Evolutionary conservation across 2,329 filamentous ascomycete genomes (phyloP), one percentile per base, ranked within the genome.

Genomic region (Cercospora sesami): DNA sequence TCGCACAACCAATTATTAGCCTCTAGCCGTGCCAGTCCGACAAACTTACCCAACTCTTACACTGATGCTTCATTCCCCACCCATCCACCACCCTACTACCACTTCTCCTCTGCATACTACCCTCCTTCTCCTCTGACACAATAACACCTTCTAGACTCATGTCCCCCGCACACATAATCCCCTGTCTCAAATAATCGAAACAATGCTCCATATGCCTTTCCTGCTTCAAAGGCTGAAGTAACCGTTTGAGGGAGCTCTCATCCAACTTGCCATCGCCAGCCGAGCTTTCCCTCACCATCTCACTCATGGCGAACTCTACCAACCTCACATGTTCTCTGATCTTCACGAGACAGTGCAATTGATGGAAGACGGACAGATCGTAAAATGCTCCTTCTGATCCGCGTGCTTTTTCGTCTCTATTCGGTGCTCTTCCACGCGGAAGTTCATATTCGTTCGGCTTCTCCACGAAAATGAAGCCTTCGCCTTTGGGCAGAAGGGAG

Each of bases 321-420:
- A 66, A 30, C 1, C 95, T 98, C 78, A 86, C 96, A 75, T 91
- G 93, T n/a, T 69, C 74, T 5, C 78, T 73, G 33, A 79, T 73
- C 53, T 76, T 73, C 10, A 67, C 63, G 1, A 79, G 73, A 62
- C 78, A 79, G 64, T 79, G 77, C 33, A 79, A 64, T 63, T 79
- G 76, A 65, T 79, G 78, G 71, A 77, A 79, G 39, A 79, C 58
- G 6, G 76, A 74, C 55, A 76, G 73, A 60, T 75, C 75, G 71
- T 78, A 79, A 61, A 79, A 69, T 30, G 73, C 73, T 23, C 68
- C 60, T 9, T 65, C 21, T 51, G 45, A n/a, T n/a, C 2, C 16
- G 2, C 36, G 36, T n/a, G 6, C 36, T 23, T 51, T 3, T 4
- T 26, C 10, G 42, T 14, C 10, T 48, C 2, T 6, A 21, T 39